A percentile compares a stretch with the other conserved stretches of the same genome.
Conservation (phyloP, 768 basidiomycete species). For the Phylloporus sp. region DNA sequence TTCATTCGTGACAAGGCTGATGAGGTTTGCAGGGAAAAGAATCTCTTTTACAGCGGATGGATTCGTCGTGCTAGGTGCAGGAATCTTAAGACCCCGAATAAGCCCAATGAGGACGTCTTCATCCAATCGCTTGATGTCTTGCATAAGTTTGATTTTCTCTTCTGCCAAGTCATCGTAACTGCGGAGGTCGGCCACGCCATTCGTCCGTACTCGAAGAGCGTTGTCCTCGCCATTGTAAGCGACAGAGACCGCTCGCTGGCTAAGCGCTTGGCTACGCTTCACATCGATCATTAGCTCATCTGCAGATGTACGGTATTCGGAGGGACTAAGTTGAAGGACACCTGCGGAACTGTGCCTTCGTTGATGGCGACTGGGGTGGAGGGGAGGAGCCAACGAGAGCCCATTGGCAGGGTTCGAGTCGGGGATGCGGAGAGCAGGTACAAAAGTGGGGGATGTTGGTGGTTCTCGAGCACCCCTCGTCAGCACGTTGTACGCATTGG, state of each 20-base stretch:
- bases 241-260: constrained; percentile 83
- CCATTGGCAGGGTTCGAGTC: constrained; percentile 45
- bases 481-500: constrained; percentile 87
- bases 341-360: constrained; percentile 86
- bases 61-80: constrained; percentile 82
- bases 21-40: constrained; percentile 97
- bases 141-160: constrained; percentile 92
- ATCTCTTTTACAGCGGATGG: constrained; percentile 97
- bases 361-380: constrained; percentile 56
- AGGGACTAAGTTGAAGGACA: constrained; percentile 55
- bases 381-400: constrained; percentile 34
- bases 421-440: constrained; percentile 64
- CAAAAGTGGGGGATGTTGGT: constrained; percentile 82
- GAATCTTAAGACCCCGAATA: constrained; percentile 89
- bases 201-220: constrained; percentile 57
- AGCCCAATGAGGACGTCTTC: constrained; percentile 91
- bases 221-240: constrained; percentile 83
- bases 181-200: constrained; percentile 67
- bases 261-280: constrained; percentile 65
- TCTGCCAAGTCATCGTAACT: constrained; percentile 87
- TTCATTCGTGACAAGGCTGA: constrained; percentile 97
- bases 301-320: constrained; percentile 67
- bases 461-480: constrained; percentile 74
- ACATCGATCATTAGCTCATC: constrained; percentile 76
- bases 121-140: constrained; percentile 84